Base-by-base conservation (phyloP, 352 stramenopile species). In the Phytopythium boreale region DNA sequence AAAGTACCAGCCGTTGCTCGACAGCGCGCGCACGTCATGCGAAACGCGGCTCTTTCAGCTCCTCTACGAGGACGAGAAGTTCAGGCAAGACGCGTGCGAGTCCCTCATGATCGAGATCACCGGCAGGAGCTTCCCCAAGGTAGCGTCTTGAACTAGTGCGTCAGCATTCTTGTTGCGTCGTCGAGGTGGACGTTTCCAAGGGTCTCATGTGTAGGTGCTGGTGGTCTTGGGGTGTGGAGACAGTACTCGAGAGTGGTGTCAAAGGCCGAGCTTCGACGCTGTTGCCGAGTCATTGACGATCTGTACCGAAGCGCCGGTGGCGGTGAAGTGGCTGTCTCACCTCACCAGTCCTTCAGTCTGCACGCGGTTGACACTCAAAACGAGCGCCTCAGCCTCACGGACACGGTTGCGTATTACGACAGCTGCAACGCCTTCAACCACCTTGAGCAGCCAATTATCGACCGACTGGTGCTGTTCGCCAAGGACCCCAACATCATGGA, bases 401-500 rank as follows among this genome's bases (percentile, higher is more conserved):
- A 93, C 39, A 72, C 62, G 20, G 82, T 80, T 14, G 67, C 77
- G 43, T 80, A 73, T n/a, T 93, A 91, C 62, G 80, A 89, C 41
- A 75, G 55, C 0, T 74, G 56, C 56, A 61, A 67, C n/a, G 72
- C 79, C 9, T 89, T 84, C 65, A 89, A 90, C 27, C 84, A 93
- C 68, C 64, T 93, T 10, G 82, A 90, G 41, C 70, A 86, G 58
- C 80, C 84, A 0, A 74, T 93, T 22, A 74, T 93, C 17, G 82
- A 90, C 43, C 84, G 84, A 7, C 64, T 93, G 11, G 34, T 90
- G 15, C 53, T 82, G 26, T 93, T 91, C 58, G 67, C 80, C 7
- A 93, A 90, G 49, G 80, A 93, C 36, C 74, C 77, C 0, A 75
- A 76, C 20, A 36, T 90, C 17, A 75, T 93, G 63, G 80, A 90